Evolutionary conservation across 148 eudicot species (phyloP).

Genomic region (Fallopia convolvulus): DNA sequence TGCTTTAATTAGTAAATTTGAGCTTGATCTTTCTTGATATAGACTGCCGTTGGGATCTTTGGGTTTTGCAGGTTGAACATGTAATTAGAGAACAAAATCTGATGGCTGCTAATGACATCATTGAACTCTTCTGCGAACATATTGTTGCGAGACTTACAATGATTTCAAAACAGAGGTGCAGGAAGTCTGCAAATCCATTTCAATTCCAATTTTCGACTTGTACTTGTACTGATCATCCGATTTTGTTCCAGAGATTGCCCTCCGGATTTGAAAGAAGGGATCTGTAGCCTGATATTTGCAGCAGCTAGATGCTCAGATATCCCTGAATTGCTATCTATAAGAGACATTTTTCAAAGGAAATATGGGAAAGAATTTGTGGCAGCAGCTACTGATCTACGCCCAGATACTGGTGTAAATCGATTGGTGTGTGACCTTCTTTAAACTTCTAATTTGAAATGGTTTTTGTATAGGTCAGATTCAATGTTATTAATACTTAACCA

Average conservation of each 20-base stretch:
- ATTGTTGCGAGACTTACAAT: slow-evolving; percentile 68
- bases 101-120: slow-evolving; percentile 92
- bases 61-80: slow-evolving; percentile 75
- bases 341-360: slow-evolving; percentile 78
- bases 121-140: slow-evolving; percentile 90
- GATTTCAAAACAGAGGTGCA: slow-evolving; percentile 73
- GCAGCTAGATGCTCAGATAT: slow-evolving; percentile 92
- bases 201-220: neutral
- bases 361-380: slow-evolving; percentile 91
- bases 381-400: slow-evolving; percentile 93
- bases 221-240: neutral
- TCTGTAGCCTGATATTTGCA: slow-evolving; percentile 85
- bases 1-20: neutral
- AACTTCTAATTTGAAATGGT: neutral
- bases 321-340: slow-evolving; percentile 68
- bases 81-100: slow-evolving; percentile 92
- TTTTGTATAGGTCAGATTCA: neutral
- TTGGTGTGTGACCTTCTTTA: slow-evolving; percentile 35
- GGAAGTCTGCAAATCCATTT: neutral
- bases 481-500: neutral
- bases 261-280: slow-evolving; percentile 75
- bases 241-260: slow-evolving; percentile 63
- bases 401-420: slow-evolving; percentile 85
- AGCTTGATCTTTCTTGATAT: neutral
- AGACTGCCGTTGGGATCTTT: neutral